phyloP scores from a whole-genome alignment of 371 early-diverging fungal species.

The Syncephalastrum sp. region DNA sequence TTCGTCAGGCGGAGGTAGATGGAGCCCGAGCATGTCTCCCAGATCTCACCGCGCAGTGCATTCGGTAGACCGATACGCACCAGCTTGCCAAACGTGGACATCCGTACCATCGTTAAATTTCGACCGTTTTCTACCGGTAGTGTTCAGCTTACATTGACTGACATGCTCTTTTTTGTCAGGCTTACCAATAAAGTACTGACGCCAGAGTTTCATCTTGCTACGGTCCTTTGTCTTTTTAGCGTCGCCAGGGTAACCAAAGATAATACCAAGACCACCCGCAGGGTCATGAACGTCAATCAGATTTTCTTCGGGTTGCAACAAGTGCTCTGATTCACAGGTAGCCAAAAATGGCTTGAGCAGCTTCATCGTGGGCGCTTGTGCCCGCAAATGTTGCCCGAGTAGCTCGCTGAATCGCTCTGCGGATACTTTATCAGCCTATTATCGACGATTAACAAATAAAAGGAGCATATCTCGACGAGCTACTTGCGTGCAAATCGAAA shows the following conservation, averaged over 20 bases:
- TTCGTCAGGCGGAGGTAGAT: conserved; percentile 86
- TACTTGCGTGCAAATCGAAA: conserved; percentile 48
- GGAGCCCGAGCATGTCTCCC: conserved; percentile 94
- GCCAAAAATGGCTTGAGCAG: conserved; percentile 74
- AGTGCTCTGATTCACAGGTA: conserved; percentile 74
- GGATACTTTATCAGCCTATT: conserved; percentile 43
- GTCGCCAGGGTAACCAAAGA: conserved; percentile 90
- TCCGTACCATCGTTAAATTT: conserved; percentile 82
- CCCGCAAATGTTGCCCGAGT: conserved; percentile 47
- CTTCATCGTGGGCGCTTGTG: conserved; percentile 71
- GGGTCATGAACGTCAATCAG: conserved; percentile 46
- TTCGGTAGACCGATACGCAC: conserved; percentile 93
- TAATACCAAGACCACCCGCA: conserved; percentile 75
- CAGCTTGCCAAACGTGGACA: conserved; percentile 84
- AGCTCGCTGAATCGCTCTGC: conserved; percentile 58
- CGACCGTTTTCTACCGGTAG: conserved; percentile 74
- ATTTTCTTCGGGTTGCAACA: conserved; percentile 47
- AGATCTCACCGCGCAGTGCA: conserved; percentile 90
- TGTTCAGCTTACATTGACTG: conserved; percentile 18
- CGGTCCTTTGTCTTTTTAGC: conserved; percentile 72
- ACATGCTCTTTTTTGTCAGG: not conserved
- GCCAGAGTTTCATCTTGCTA: conserved; percentile 78
- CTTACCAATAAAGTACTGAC: conserved; percentile 67
- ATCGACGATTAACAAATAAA: too few species aligned
- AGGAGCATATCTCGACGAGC: not conserved